Percentiles rank a stretch among this genome's conserved stretches.
phyloP scores from a whole-genome alignment of 2,329 filamentous ascomycete genomes.

The Dothideomycetes sp. region DNA sequence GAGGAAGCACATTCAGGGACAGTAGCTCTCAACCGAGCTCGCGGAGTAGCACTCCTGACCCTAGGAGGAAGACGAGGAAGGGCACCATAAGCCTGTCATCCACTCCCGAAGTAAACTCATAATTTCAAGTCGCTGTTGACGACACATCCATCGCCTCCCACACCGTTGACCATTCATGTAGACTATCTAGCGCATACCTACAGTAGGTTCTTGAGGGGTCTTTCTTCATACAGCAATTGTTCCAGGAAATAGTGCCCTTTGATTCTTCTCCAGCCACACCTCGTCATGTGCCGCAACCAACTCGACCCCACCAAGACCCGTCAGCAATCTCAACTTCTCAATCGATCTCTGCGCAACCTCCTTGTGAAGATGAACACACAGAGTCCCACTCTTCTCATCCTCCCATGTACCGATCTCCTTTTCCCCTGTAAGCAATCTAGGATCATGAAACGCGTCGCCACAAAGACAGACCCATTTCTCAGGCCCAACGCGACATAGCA shows the following conservation, averaged over 20 bases:
- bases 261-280: background rate
- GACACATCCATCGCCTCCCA: too few relatives aligned
- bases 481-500: constrained; percentile 31
- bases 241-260: background rate
- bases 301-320: background rate
- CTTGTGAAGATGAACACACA: constrained; percentile 42
- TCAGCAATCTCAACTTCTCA: background rate
- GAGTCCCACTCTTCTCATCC: constrained; percentile 30
- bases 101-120: too few relatives aligned
- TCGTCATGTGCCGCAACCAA: background rate
- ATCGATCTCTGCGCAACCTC: constrained; percentile 23
- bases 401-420: constrained; percentile 41
- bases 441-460: constrained; percentile 45
- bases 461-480: constrained; percentile 38
- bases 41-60: too few relatives aligned
- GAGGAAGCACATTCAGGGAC: too few relatives aligned
- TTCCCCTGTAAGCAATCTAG: constrained; percentile 39
- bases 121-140: too few relatives aligned
- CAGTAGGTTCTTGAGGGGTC: too few relatives aligned
- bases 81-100: too few relatives aligned
- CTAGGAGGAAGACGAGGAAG: too few relatives aligned
- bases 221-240: too few relatives aligned
- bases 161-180: too few relatives aligned
- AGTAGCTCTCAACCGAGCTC: too few relatives aligned
- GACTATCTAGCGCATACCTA: too few relatives aligned